These are phyloP conservation scores for Pelargonium myrrhifolium DNA, from an alignment of 441 rosid genomes.

Conservation along the genomic window DNA sequence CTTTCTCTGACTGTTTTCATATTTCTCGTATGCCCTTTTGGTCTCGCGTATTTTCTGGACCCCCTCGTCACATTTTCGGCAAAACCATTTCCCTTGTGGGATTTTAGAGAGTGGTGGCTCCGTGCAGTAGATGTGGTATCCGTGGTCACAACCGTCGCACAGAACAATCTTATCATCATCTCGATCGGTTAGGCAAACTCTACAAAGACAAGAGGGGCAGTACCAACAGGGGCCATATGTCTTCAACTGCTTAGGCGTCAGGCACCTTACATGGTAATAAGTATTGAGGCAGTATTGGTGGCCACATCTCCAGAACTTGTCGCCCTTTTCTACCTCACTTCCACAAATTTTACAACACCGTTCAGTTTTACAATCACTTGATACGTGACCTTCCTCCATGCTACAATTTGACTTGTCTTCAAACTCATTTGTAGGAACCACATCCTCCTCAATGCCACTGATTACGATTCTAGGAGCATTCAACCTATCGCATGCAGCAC, in stretches of 20 bases:
- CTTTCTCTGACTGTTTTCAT: constrained; percentile 21
- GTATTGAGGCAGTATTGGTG: constrained; percentile 56
- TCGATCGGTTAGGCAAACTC: constrained; percentile 59
- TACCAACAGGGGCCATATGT: constrained; percentile 62
- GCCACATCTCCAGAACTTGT: constrained; percentile 46
- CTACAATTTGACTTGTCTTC: constrained; percentile 42
- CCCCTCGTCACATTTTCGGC: constrained; percentile 57
- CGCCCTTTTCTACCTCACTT: constrained; percentile 32
- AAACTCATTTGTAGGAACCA: constrained; percentile 21
- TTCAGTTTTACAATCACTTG: constrained; percentile 18
- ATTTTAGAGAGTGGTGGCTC: constrained; percentile 44
- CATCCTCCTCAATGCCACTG: constrained; percentile 26
- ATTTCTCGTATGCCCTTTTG: constrained; percentile 36
- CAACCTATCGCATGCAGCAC: constrained; percentile 65
- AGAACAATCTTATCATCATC: constrained; percentile 71
- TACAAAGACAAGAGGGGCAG: constrained; percentile 92
- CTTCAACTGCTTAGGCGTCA: constrained; percentile 52
- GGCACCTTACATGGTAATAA: constrained; percentile 72
- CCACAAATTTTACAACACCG: constrained; percentile 56
- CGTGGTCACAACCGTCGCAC: constrained; percentile 90
- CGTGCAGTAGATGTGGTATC: constrained; percentile 79
- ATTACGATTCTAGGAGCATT: constrained; percentile 31
- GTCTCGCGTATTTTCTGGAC: constrained; percentile 44
- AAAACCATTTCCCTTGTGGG: constrained; percentile 76
- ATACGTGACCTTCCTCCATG: constrained; percentile 24